A percentile compares a stretch with the other conserved stretches of the same genome.
Conservation (phyloP, 2,329 filamentous ascomycete genomes). For the Diaporthe vaccinii region DNA sequence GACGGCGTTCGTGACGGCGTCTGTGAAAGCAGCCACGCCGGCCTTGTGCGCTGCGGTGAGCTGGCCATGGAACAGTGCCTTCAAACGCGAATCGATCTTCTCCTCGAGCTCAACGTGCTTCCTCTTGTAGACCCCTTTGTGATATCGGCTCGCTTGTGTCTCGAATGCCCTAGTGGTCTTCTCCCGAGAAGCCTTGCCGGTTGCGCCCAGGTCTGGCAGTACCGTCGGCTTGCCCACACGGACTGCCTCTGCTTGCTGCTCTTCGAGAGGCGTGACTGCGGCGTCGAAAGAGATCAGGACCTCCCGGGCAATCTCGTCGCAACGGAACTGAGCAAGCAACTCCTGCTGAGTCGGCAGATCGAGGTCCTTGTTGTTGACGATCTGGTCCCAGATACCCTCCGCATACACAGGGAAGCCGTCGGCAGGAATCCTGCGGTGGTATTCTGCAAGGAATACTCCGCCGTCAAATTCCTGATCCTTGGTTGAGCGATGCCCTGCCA, state of each 20-base stretch:
- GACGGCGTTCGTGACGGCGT: conserved; percentile 87
- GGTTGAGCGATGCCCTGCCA: conserved; percentile 81
- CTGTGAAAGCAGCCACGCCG: conserved; percentile 85
- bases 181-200: conserved; percentile 78
- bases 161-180: conserved; percentile 89
- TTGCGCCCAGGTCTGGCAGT: conserved; percentile 79
- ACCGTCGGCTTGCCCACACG: conserved; percentile 81
- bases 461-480: conserved; percentile 83
- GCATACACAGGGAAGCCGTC: conserved; percentile 97
- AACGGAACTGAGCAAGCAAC: conserved; percentile 94
- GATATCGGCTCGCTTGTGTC: conserved; percentile 90
- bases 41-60: conserved; percentile 89
- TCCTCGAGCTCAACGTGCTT: conserved; percentile 87
- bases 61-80: conserved; percentile 89
- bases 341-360: conserved; percentile 98
- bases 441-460: conserved; percentile 91
- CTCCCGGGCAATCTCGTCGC: conserved; percentile 94
- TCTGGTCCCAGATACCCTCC: conserved; percentile 96
- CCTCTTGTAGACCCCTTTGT: conserved; percentile 92
- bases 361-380: conserved; percentile 98
- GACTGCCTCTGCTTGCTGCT: conserved; percentile 82
- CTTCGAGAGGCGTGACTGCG: conserved; percentile 85
- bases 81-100: conserved; percentile 91
- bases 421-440: conserved; percentile 94
- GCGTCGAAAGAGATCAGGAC: conserved; percentile 88